These are phyloP conservation scores for Aethionema arabicum DNA, from an alignment of 345 rosid genomes.

Conservation along the genomic window DNA sequence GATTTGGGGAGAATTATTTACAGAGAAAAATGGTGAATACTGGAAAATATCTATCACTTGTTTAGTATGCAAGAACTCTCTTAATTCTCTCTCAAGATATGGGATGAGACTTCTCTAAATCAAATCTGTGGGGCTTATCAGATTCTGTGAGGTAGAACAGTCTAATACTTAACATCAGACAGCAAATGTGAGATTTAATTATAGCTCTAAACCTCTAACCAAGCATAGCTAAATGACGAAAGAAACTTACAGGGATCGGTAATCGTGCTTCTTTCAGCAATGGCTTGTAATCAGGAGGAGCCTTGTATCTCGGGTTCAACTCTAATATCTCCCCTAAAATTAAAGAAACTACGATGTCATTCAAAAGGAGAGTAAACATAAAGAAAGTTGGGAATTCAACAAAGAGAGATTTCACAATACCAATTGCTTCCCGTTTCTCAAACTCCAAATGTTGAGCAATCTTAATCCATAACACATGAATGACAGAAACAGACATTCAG, in stretches of 20 bases:
- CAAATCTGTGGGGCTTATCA: slow-evolving; percentile 7
- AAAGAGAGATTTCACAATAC: slow-evolving; percentile 38
- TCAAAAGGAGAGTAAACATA: not conserved
- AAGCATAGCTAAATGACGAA: slow-evolving; percentile 6
- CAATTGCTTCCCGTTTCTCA: slow-evolving; percentile 76
- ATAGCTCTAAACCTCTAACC: not conserved
- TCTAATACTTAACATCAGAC: not conserved
- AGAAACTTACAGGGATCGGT: slow-evolving; percentile 73
- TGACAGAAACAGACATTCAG: slow-evolving; percentile 17
- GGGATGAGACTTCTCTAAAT: not conserved
- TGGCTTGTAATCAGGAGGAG: slow-evolving; percentile 80
- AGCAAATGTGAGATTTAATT: slow-evolving; percentile 12
- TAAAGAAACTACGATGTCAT: slow-evolving; percentile 23
- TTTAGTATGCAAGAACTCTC: not conserved
- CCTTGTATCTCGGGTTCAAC: slow-evolving; percentile 80
- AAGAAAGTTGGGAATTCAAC: not conserved
- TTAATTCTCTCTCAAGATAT: slow-evolving; percentile 4
- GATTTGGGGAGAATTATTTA: not conserved
- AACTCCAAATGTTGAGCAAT: slow-evolving; percentile 56
- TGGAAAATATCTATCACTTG: too few relatives aligned
- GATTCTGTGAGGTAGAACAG: slow-evolving; percentile 7
- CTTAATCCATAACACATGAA: slow-evolving; percentile 44
- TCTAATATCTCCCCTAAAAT: slow-evolving; percentile 77
- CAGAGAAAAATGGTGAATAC: not conserved
- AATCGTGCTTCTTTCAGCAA: slow-evolving; percentile 74